These are phyloP conservation scores for Paecilomyces fulvus DNA, from an alignment of 2,329 filamentous ascomycete species.

Conservation along the genomic window DNA sequence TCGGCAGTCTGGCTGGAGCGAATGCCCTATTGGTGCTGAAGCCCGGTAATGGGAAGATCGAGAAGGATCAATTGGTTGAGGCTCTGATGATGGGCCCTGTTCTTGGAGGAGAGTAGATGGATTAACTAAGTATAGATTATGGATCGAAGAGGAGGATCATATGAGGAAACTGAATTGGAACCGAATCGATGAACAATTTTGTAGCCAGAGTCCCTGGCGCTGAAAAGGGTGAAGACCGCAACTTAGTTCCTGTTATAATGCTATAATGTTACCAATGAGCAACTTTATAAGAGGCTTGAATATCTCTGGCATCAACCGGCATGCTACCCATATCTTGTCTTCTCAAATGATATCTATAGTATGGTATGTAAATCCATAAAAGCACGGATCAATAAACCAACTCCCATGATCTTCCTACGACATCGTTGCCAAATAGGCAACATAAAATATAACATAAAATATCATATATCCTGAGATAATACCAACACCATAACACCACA, in stretches of 20 bases:
- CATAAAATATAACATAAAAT: not conserved
- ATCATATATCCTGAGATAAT: not conserved
- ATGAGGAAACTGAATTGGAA: not conserved
- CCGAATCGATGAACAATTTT: no score
- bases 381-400: no score
- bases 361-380: not conserved
- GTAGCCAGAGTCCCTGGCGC: no score
- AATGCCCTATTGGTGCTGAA: slow-evolving; percentile 70
- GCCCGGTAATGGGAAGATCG: slow-evolving; percentile 44
- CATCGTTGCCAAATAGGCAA: not conserved
- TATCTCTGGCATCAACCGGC: no score
- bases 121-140: not conserved
- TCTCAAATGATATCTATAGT: not conserved
- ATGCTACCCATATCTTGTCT: not conserved
- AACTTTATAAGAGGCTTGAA: no score
- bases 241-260: not conserved
- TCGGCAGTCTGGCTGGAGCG: slow-evolving; percentile 79
- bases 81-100: slow-evolving; percentile 67
- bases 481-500: not conserved
- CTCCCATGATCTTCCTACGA: not conserved
- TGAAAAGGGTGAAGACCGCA: no score
- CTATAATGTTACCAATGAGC: not conserved
- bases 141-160: not conserved
- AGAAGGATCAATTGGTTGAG: slow-evolving; percentile 62
- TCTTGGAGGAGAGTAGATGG: slow-evolving; percentile 13